A percentile compares a stretch with the other conserved stretches of the same genome.
phyloP scores from a whole-genome alignment of 768 basidiomycete species.

The Suillus weaverae region DNA sequence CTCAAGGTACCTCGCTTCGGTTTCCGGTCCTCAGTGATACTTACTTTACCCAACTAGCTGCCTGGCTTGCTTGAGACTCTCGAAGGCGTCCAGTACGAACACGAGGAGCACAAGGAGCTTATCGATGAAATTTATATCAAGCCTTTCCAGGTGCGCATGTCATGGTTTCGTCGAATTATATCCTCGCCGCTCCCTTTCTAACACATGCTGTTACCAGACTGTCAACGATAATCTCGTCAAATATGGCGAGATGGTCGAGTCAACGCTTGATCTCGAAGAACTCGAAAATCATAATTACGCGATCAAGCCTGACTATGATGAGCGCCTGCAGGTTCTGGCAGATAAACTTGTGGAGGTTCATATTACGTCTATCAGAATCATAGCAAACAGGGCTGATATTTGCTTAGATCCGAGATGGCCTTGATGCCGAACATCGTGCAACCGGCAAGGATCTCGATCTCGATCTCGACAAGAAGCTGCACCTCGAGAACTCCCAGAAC shows the following conservation, averaged over 20 bases:
- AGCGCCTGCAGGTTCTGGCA: slow-evolving; percentile 65
- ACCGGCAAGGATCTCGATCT: slow-evolving; percentile 72
- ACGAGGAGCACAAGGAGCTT: slow-evolving; percentile 50
- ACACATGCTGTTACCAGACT: slow-evolving; percentile 43
- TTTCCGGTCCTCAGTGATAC: background rate
- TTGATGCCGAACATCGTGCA: slow-evolving; percentile 78
- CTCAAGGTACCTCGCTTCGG: slow-evolving; percentile 53
- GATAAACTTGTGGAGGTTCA: slow-evolving; percentile 60
- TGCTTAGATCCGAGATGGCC: slow-evolving; percentile 62
- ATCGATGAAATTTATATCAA: slow-evolving; percentile 68
- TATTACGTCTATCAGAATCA: background rate
- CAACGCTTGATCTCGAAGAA: slow-evolving; percentile 88
- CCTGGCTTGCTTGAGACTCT: slow-evolving; percentile 72
- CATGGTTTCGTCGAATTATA: background rate
- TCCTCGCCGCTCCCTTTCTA: background rate
- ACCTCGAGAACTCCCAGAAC: slow-evolving; percentile 85
- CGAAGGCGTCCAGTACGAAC: slow-evolving; percentile 46
- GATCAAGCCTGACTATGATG: slow-evolving; percentile 91
- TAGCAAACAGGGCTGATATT: background rate
- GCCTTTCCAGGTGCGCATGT: slow-evolving; percentile 53
- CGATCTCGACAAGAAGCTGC: slow-evolving; percentile 92
- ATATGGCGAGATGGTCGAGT: slow-evolving; percentile 93
- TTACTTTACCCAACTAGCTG: slow-evolving; percentile 45
- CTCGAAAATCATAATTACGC: slow-evolving; percentile 85
- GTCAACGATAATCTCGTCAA: slow-evolving; percentile 63